A percentile compares a stretch with the other conserved stretches of the same genome.
phyloP scores from a whole-genome alignment of 139 green algal species.

The Pseudopediastrum boryanum region DNA sequence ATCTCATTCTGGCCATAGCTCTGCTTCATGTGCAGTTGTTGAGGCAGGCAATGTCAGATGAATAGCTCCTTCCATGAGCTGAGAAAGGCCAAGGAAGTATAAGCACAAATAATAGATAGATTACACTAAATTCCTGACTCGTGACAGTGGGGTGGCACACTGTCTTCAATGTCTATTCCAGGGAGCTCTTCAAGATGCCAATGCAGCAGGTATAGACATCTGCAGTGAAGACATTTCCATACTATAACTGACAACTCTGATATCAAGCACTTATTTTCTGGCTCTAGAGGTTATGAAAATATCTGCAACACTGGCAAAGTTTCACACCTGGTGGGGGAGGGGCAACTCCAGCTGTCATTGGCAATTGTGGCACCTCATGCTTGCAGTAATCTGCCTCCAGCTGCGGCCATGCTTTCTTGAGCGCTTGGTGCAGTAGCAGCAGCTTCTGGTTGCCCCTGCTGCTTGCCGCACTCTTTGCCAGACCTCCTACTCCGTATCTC shows the following conservation, averaged over 20 bases:
- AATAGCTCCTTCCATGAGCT: too few relatives aligned
- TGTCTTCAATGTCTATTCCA: too few relatives aligned
- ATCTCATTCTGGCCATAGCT: too few relatives aligned
- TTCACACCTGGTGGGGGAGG: background rate
- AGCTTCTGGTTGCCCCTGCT: constrained; percentile 10
- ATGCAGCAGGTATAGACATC: background rate
- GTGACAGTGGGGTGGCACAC: too few relatives aligned
- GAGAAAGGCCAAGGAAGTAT: too few relatives aligned
- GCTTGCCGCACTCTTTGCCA: background rate
- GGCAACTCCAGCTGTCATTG: background rate
- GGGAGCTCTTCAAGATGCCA: too few relatives aligned
- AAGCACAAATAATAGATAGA: too few relatives aligned
- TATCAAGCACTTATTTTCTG: background rate
- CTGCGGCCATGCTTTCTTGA: background rate
- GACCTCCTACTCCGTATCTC: background rate
- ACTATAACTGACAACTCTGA: background rate
- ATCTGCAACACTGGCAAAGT: background rate
- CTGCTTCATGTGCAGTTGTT: too few relatives aligned
- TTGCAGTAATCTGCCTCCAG: constrained; percentile 6
- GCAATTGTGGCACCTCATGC: background rate
- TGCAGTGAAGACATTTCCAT: background rate
- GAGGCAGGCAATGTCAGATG: too few relatives aligned
- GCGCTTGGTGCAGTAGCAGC: background rate
- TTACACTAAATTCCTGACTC: too few relatives aligned
- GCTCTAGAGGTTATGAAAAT: background rate